Evolutionary conservation across 2,329 filamentous ascomycete genomes (phyloP), one percentile per base, ranked within the genome.

Genomic region (Anthostomella pinea): DNA sequence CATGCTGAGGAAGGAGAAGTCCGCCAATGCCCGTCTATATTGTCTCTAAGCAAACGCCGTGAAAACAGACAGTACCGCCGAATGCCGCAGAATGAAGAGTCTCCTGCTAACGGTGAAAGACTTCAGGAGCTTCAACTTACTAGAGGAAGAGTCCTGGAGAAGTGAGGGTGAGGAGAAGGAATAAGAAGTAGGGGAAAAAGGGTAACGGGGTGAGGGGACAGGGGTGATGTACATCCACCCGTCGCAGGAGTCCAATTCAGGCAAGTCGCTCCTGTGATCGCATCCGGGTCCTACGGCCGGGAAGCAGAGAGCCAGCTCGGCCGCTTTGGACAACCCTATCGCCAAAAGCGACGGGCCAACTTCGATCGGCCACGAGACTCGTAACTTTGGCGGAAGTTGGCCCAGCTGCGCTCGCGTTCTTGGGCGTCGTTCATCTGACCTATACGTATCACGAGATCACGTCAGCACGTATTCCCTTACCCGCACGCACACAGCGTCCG

Each of bases 371-470:
- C 49, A 17, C 48, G 47, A 18, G 40, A 52, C 22, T 69, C 65
- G 11, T 62, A 42, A 17, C 66, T 63, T 7, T 60, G 58, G 23
- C 70, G 65, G 46, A 67, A 64, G 30, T 59, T 58, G 32, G 58
- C 63, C 70, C 65, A 74, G 57, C 60, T 68, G 41, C 64, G 65
- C 45, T 75, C 67, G n/a, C 72, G 70, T 35, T 71, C 67, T 21
- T 77, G 72, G 46, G 63, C 65, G 41, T 68, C 66, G 41, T 60
- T 68, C 64, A 74, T 73, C 43, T 75, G 72, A 16, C 64, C 74
- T 78, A 28, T 13, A 26, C 3, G 5, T n/a, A 24, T 31, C 18
- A 42, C n/a, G n/a, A n/a, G n/a, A n/a, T n/a, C n/a, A n/a, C 50
- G 39, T 45, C 16, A 43, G 39, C 22, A 25, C 26, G 13, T 24